phyloP scores from a whole-genome alignment of 371 early-diverging fungal genomes.

The Mucor sp. region DNA sequence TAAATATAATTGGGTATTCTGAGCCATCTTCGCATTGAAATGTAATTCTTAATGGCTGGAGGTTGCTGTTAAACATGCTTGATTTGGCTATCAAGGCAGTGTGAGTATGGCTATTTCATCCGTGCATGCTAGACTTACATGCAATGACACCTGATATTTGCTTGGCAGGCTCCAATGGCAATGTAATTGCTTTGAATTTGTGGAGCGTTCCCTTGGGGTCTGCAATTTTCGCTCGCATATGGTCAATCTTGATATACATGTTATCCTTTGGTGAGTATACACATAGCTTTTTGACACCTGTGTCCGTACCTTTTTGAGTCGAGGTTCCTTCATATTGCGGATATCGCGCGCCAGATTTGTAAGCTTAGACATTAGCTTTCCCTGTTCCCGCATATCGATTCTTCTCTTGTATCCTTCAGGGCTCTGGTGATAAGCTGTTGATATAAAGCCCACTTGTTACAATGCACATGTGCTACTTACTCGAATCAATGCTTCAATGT shows the following conservation, averaged over 20 bases:
- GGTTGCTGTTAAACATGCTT: conserved; percentile 87
- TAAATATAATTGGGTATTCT: conserved; percentile 93
- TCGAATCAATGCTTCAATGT: conserved; percentile 71
- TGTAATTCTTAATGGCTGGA: conserved; percentile 83
- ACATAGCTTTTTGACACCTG: not conserved
- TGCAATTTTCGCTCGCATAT: conserved; percentile 67
- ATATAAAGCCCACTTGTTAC: not conserved
- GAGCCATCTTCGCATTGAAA: conserved; percentile 79
- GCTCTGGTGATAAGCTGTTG: conserved; percentile 28
- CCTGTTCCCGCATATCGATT: conserved; percentile 79
- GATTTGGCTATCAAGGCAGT: conserved; percentile 67
- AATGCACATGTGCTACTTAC: conserved; percentile 18
- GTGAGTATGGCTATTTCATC: not conserved
- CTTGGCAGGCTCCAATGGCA: conserved; percentile 86
- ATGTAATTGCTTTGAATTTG: conserved; percentile 36
- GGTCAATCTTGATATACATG: conserved; percentile 64
- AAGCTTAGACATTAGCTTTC: conserved; percentile 78
- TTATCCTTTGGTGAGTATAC: not conserved
- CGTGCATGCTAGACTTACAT: not conserved
- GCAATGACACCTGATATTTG: conserved; percentile 81
- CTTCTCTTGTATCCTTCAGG: conserved; percentile 70
- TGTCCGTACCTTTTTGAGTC: conserved; percentile 74
- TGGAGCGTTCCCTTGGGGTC: conserved; percentile 83
- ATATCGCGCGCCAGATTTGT: conserved; percentile 73
- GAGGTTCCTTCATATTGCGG: conserved; percentile 74